A percentile compares a stretch with the other conserved stretches of the same genome.
Conservation (phyloP, 345 rosid genomes). For the Salix exigua region DNA sequence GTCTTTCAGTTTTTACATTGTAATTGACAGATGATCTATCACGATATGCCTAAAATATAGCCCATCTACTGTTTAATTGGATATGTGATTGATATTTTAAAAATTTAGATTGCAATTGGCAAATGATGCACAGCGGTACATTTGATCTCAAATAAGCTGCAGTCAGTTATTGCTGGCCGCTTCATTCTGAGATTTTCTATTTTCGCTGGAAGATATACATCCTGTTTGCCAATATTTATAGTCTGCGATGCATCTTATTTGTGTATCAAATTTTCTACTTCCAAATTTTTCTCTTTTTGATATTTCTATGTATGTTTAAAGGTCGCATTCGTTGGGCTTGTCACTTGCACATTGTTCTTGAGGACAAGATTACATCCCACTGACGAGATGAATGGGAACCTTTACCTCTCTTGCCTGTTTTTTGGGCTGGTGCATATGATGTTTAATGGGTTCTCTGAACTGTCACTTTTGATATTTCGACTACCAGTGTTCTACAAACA, state of each 20-base stretch:
- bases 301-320: slow-evolving; percentile 23
- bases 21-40: not conserved
- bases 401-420: slow-evolving; percentile 77
- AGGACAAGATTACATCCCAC: slow-evolving; percentile 79
- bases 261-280: not conserved
- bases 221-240: not conserved
- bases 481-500: slow-evolving; percentile 91
- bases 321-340: slow-evolving; percentile 85
- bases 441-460: slow-evolving; percentile 84
- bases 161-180: not conserved
- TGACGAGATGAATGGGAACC: slow-evolving; percentile 57
- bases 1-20: not conserved
- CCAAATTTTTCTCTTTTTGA: not conserved
- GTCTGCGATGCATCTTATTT: not conserved
- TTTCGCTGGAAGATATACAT: not conserved
- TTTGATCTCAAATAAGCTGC: not conserved
- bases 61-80: not conserved
- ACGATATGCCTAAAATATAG: not conserved
- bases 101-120: not conserved
- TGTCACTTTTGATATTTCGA: slow-evolving; percentile 76
- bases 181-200: not conserved
- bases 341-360: slow-evolving; percentile 68
- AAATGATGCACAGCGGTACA: not conserved
- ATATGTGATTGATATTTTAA: not conserved
- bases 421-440: slow-evolving; percentile 82